Conservation (phyloP, 208 protist genomes). For the Acanthamoeba royreba region DNA sequence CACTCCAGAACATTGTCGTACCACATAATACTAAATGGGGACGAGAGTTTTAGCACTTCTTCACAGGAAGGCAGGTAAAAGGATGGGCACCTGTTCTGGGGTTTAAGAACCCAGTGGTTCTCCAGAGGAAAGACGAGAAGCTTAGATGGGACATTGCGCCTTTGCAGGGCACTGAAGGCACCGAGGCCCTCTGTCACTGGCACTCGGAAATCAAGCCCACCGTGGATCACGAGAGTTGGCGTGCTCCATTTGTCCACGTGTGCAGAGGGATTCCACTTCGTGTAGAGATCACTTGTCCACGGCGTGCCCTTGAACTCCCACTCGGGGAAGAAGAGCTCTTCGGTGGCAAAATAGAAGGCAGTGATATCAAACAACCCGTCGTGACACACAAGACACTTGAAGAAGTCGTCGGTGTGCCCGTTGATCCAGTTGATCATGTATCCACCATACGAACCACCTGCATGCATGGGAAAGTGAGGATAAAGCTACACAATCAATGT, state of each 20-base stretch:
- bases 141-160: constrained; percentile 45
- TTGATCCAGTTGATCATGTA: constrained; percentile 62
- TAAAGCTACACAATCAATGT: background rate
- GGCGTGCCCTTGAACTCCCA: constrained; percentile 30
- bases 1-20: constrained; percentile 57
- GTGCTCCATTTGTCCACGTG: constrained; percentile 45
- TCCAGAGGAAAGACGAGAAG: constrained; percentile 57
- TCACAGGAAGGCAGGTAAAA: background rate
- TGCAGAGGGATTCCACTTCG: constrained; percentile 42
- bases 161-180: constrained; percentile 56
- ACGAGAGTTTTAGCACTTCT: background rate
- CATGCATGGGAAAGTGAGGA: background rate
- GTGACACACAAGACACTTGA: constrained; percentile 56
- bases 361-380: constrained; percentile 51
- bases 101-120: constrained; percentile 66
- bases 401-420: constrained; percentile 45
- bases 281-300: background rate
- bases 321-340: constrained; percentile 54
- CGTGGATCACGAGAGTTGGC: constrained; percentile 58
- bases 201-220: constrained; percentile 46
- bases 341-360: constrained; percentile 45
- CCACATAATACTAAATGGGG: constrained; percentile 43
- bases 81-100: constrained; percentile 39
- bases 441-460: constrained; percentile 49
- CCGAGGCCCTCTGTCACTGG: constrained; percentile 47